Conservation (phyloP, 306 rosid species). For the Gastrolobium villosum region DNA sequence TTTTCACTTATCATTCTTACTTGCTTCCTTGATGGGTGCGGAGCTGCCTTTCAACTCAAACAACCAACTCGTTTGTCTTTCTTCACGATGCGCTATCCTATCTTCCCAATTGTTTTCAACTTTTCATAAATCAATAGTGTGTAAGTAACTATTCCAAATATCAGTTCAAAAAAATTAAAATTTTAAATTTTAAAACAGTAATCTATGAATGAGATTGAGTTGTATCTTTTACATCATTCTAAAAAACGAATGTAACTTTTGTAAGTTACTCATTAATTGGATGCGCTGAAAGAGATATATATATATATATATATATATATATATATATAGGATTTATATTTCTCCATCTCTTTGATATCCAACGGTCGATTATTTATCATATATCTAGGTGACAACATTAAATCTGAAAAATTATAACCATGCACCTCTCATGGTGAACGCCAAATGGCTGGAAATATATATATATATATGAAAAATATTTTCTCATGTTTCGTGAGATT, state of each 20-base stretch:
- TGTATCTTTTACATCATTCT: neutral
- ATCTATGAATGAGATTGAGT: neutral
- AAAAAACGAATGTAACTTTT: neutral
- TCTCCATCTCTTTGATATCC: too few relatives aligned
- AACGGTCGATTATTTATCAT: too few relatives aligned
- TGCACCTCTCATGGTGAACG: too few relatives aligned
- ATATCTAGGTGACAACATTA: too few relatives aligned
- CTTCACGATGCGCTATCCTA: neutral
- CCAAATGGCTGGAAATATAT: too few relatives aligned
- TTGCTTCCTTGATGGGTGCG: slow-evolving; percentile 40
- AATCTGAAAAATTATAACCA: too few relatives aligned
- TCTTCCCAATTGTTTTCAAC: neutral
- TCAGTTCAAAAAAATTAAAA: neutral
- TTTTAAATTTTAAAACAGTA: neutral
- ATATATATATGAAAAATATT: too few relatives aligned
- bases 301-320: too few relatives aligned
- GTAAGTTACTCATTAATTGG: too few relatives aligned
- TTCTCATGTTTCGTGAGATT: too few relatives aligned
- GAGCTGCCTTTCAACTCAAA: slow-evolving; percentile 39
- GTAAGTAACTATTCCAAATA: neutral
- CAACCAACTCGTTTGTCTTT: slow-evolving; percentile 34
- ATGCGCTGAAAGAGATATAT: too few relatives aligned
- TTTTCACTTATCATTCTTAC: slow-evolving; percentile 6
- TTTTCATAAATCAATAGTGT: neutral
- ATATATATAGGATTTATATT: too few relatives aligned